Conservation (phyloP, 2,329 filamentous ascomycete species). For the Pyrenophora teres region DNA sequence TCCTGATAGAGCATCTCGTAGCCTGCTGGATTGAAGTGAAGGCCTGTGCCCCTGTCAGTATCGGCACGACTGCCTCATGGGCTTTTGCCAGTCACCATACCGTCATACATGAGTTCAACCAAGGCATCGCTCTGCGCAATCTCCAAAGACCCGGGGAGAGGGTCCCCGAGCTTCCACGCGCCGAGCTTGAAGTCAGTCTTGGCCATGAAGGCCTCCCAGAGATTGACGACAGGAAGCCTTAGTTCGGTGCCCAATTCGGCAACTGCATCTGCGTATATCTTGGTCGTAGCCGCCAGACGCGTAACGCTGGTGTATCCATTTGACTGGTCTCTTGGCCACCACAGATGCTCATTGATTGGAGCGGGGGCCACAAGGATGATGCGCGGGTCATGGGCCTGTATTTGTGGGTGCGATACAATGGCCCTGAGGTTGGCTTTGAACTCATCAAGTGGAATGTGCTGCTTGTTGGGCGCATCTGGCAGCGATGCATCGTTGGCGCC, state of each 20-base stretch:
- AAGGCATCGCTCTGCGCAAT: slow-evolving; percentile 62
- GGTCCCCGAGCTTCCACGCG: slow-evolving; percentile 49
- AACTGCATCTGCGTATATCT: slow-evolving; percentile 68
- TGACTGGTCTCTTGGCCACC: slow-evolving; percentile 55
- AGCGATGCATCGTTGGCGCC: slow-evolving; percentile 89
- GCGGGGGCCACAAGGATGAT: slow-evolving; percentile 82
- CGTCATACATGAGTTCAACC: slow-evolving; percentile 60
- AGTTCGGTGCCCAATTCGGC: slow-evolving; percentile 63
- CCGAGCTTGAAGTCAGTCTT: slow-evolving; percentile 57
- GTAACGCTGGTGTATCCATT: slow-evolving; percentile 45
- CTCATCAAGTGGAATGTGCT: slow-evolving; percentile 76
- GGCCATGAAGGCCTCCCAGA: slow-evolving; percentile 79
- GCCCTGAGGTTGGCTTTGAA: slow-evolving; percentile 74
- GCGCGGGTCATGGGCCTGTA: slow-evolving; percentile 71
- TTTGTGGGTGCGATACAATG: slow-evolving; percentile 73
- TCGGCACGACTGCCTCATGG: not conserved
- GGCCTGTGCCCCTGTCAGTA: slow-evolving; percentile 46
- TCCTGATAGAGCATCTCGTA: slow-evolving; percentile 62
- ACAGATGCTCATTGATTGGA: slow-evolving; percentile 77
- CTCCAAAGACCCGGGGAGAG: slow-evolving; percentile 62
- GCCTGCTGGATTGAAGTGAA: slow-evolving; percentile 63
- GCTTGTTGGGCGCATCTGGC: slow-evolving; percentile 63
- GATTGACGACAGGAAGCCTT: slow-evolving; percentile 70
- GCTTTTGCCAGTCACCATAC: slow-evolving; percentile 44
- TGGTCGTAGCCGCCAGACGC: slow-evolving; percentile 65